Evolutionary conservation across 2,329 filamentous ascomycete genomes (phyloP), one percentile per base, ranked within the genome.

Genomic region (Fusarium continuum): DNA sequence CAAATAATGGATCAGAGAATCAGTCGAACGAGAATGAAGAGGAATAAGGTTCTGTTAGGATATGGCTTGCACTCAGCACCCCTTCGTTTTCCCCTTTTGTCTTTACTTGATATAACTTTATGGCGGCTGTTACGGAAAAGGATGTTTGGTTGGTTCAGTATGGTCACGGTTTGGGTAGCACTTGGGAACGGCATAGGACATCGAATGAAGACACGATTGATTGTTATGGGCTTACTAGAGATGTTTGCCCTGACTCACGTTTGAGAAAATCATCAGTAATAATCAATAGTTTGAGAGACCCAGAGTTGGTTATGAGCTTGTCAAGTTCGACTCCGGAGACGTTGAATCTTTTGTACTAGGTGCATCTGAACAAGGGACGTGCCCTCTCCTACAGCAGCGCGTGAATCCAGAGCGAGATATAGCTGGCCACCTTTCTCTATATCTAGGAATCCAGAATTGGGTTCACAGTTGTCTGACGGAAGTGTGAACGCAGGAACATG

Each of bases 1-100:
- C 83, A 9, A 84, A 77, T 48, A 77, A 75, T 23, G 72, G 68
- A 14, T 72, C 76, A 4, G 78, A 79, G 40, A 59, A 59, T n/a
- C 60, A 69, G 20, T 70, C 73, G 20, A 67, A 73, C 17, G 72
- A 74, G 25, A 67, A 68, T 49, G 62, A 64, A 6, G 73, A 76
- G 43, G 63, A 50, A 19, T 61, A 35, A 44, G 17, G n/a, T 22
- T 17, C 20, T 19, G n/a, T n/a, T 28, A 22, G n/a, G 23, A 14
- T 32, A 20, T 22, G 9, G 14, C 14, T 8, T 20, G n/a, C 17
- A 41, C 11, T 43, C 35, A 17, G 19, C 26, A 38, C n/a, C n/a
- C n/a, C n/a, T n/a, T 28, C 17, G 10, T 26, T 41, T 16, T 55
- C n/a, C n/a, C n/a, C n/a, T 55, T 9, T 35, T 47, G 35, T 28